phyloP scores from a whole-genome alignment of 2,329 filamentous ascomycete genomes.

The Cladophialophora carrionii region DNA sequence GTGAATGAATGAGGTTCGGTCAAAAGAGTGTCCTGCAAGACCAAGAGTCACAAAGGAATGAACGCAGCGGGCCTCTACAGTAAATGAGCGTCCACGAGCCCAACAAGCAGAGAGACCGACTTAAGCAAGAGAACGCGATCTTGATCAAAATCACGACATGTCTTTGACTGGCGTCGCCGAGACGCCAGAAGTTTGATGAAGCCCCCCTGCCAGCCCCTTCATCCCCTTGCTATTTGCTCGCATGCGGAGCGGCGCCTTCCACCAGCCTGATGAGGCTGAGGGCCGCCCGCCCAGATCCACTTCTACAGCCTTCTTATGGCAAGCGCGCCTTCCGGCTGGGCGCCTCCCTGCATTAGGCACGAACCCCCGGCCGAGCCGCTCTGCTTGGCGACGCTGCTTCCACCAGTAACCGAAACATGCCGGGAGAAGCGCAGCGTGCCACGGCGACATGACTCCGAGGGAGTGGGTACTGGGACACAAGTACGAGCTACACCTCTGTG shows the following conservation, averaged over 20 bases:
- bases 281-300: not conserved
- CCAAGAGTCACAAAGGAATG: conserved; percentile 5
- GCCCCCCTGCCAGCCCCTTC: not conserved
- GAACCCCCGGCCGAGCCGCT: not conserved
- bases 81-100: not conserved
- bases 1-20: not conserved
- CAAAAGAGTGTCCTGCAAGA: conserved; percentile 7
- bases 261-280: conserved; percentile 22
- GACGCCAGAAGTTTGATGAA: conserved; percentile 3
- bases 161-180: conserved; percentile 9
- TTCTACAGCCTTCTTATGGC: not conserved
- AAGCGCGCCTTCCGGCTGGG: not conserved
- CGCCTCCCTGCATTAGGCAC: conserved; percentile 17
- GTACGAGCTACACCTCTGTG: not conserved
- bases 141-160: conserved; percentile 19
- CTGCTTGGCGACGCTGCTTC: not conserved
- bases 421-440: not conserved
- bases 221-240: conserved; percentile 7
- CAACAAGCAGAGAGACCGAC: not conserved
- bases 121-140: conserved; percentile 3
- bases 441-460: no score
- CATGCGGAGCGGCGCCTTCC: conserved; percentile 3
- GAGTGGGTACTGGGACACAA: no score
- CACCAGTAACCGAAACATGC: conserved; percentile 6
- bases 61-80: conserved; percentile 1